phyloP scores from a whole-genome alignment of 805 yeast genomes.

The Dipodascopsis tothii region DNA sequence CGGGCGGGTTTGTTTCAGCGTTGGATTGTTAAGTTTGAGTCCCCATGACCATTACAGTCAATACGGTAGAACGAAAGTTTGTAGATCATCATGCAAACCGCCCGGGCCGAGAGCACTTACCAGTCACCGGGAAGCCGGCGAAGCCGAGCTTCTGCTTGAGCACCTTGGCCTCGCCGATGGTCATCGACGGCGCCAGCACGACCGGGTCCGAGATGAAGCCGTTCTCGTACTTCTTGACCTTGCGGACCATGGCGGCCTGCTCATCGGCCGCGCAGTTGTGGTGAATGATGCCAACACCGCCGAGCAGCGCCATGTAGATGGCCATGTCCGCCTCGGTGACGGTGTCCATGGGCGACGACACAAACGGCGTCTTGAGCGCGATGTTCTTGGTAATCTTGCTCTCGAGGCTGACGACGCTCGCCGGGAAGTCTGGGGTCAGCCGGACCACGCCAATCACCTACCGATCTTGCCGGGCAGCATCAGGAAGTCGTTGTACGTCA shows the following conservation, averaged over 20 bases:
- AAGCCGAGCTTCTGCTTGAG: conserved; percentile 74
- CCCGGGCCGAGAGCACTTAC: conserved; percentile 47
- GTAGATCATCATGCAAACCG: conserved; percentile 23
- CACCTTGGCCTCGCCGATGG: conserved; percentile 72
- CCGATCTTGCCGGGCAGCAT: conserved; percentile 87
- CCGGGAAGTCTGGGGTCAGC: conserved; percentile 53
- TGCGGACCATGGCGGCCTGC: conserved; percentile 96
- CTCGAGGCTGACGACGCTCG: conserved; percentile 68
- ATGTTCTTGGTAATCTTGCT: conserved; percentile 86
- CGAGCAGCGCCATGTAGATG: conserved; percentile 93
- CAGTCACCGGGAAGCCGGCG: conserved; percentile 98
- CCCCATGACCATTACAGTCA: conserved; percentile 27
- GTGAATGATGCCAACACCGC: conserved; percentile 98
- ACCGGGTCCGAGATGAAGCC: conserved; percentile 95
- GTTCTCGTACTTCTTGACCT: conserved; percentile 93
- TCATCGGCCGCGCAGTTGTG: conserved; percentile 95
- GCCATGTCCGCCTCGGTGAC: conserved; percentile 98
- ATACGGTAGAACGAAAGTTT: conserved; percentile 99
- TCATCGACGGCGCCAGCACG: conserved; percentile 64
- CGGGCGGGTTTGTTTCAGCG: background rate
- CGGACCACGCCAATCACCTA: conserved; percentile 3
- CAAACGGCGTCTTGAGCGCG: conserved; percentile 85
- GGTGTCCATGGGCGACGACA: conserved; percentile 98
- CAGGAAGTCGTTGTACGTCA: conserved; percentile 94
- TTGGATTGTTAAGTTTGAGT: conserved; percentile 12